phyloP scores from a whole-genome alignment of 331 rosid genomes.

The Quercus tomentella region DNA sequence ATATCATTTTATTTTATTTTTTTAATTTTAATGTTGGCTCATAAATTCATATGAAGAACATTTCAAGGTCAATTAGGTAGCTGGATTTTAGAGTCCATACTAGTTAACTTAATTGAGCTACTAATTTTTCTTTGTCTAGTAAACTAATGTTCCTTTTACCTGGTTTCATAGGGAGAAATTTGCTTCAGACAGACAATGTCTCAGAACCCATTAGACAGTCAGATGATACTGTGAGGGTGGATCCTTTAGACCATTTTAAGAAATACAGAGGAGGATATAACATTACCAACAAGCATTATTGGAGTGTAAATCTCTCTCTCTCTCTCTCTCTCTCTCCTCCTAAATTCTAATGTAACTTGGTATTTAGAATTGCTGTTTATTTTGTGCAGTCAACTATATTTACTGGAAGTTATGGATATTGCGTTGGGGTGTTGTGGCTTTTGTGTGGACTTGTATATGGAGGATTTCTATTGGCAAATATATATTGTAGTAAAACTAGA shows the following conservation, averaged over 20 bases:
- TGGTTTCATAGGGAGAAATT: slow-evolving; percentile 12
- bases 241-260: slow-evolving; percentile 51
- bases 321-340: not conserved
- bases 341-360: not conserved
- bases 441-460: slow-evolving; percentile 58
- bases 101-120: not conserved
- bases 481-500: slow-evolving; percentile 26
- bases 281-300: slow-evolving; percentile 72
- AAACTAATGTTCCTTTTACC: not conserved
- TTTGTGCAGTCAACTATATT: slow-evolving; percentile 59
- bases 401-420: slow-evolving; percentile 74
- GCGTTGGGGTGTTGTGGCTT: slow-evolving; percentile 57
- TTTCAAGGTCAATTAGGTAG: not conserved
- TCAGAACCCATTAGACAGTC: slow-evolving; percentile 13
- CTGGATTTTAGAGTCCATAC: not conserved
- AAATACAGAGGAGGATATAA: slow-evolving; percentile 69
- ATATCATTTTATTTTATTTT: not conserved
- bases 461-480: slow-evolving; percentile 18
- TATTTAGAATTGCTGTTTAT: slow-evolving; percentile 3
- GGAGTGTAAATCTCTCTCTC: slow-evolving; percentile 54
- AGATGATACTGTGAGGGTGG: slow-evolving; percentile 54
- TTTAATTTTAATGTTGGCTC: no score
- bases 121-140: not conserved
- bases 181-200: slow-evolving; percentile 28
- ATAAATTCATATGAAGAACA: not conserved